Base-by-base conservation (phyloP, 1,284 basidiomycete genomes). In the Melanopsichium pennsylvanicum region DNA sequence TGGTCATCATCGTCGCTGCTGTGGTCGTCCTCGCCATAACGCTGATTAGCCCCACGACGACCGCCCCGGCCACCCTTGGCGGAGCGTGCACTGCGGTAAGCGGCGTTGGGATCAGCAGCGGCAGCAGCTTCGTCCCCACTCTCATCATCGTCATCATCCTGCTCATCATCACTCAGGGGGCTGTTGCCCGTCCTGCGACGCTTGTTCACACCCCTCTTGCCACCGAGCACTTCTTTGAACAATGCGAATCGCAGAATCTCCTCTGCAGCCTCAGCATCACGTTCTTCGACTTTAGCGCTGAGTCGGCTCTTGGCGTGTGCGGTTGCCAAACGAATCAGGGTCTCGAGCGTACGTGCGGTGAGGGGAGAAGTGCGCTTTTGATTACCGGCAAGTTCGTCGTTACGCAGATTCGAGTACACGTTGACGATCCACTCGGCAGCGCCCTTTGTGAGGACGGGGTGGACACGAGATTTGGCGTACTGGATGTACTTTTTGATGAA, bases 401-500 rank as follows among this genome's bases (percentile, higher is more conserved):
- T 98, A 49, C 96, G 86, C 75, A 99, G 84, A 47, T 86, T 89
- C 32, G 93, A 89, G 83, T 98, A 99, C 27, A 94, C 92, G 43
- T 90, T 88, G 40, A 94, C 90, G 70, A 99, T 97, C 83, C 90
- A 88, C 80, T 97, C 93, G 49, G 94, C 92, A 1, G 96, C 96
- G 18, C 90, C 93, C 81, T 93, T 90, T 4, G 93, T 94, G 57
- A 98, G 84, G 23, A 86, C 87, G 1, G 96, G 96, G 26, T 74
- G 63, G 34, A 78, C 60, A 34, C 72, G 90, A 86, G 41, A 88
- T 86, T 97, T 98, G 46, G 96, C 91, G 81, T 97, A 97, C 83
- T 98, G 95, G 50, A 98, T 91, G 81, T 96, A 98, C 84, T 97
- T 98, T 83, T 99, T 99, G 80, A 98, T 88, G 80, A 99, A 99